phyloP scores from a whole-genome alignment of 805 yeast species.

The Wickerhamiella azyma region DNA sequence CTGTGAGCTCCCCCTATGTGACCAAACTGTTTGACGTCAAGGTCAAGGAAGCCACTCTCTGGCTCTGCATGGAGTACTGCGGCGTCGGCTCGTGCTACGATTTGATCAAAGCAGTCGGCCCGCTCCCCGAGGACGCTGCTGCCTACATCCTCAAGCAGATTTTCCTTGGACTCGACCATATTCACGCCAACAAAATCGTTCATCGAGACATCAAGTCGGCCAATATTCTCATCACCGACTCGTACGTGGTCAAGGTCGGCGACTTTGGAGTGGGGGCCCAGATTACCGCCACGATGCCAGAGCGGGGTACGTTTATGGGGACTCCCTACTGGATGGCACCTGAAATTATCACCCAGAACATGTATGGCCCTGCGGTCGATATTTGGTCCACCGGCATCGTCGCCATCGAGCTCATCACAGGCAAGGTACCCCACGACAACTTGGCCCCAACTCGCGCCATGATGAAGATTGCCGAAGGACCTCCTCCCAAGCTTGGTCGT shows the following conservation, averaged over 20 bases:
- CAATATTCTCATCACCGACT: slow-evolving; percentile 58
- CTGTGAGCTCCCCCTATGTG: slow-evolving; percentile 49
- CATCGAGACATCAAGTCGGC: slow-evolving; percentile 91
- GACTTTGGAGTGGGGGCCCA: slow-evolving; percentile 93
- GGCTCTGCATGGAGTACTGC: slow-evolving; percentile 90
- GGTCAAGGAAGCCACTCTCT: slow-evolving; percentile 52
- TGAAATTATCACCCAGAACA: slow-evolving; percentile 60
- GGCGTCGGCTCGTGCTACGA: slow-evolving; percentile 90
- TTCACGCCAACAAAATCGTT: slow-evolving; percentile 62
- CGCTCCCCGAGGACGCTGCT: slow-evolving; percentile 44
- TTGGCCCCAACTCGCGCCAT: slow-evolving; percentile 67
- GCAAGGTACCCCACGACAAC: slow-evolving; percentile 65
- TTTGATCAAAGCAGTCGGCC: slow-evolving; percentile 37
- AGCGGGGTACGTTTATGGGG: slow-evolving; percentile 73
- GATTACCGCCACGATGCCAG: slow-evolving; percentile 38
- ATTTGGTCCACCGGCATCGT: slow-evolving; percentile 96
- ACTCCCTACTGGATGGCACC: slow-evolving; percentile 99
- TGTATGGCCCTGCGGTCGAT: slow-evolving; percentile 78
- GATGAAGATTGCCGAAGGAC: slow-evolving; percentile 49
- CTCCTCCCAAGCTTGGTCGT: slow-evolving; percentile 40
- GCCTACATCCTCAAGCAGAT: slow-evolving; percentile 51
- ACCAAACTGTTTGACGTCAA: slow-evolving; percentile 55
- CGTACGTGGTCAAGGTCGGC: slow-evolving; percentile 65
- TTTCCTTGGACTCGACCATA: slow-evolving; percentile 56
- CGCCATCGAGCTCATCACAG: slow-evolving; percentile 68